phyloP scores from a whole-genome alignment of 2,329 filamentous ascomycete species.

The Penicillium crustosum region DNA sequence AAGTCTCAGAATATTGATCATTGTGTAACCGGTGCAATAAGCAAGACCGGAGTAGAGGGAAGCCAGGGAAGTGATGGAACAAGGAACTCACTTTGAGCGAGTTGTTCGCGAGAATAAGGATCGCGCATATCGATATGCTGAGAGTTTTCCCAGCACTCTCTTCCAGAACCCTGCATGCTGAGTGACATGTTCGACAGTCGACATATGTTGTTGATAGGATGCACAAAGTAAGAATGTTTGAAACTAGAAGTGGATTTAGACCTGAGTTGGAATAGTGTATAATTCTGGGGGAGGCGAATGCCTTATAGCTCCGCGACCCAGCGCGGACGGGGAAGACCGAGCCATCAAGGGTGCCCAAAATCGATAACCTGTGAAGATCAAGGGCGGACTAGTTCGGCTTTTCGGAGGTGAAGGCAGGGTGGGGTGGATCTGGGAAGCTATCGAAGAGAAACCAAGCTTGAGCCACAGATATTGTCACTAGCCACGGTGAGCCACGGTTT shows the following conservation, averaged over 20 bases:
- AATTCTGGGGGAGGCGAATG: slow-evolving; percentile 10
- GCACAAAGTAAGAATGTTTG: neutral
- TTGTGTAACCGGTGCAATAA: slow-evolving; percentile 40
- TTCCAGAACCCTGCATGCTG: slow-evolving; percentile 32
- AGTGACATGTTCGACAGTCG: slow-evolving; percentile 29
- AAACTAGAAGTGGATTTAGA: slow-evolving; percentile 7
- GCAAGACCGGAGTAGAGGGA: neutral
- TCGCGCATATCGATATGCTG: slow-evolving; percentile 30
- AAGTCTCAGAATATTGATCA: slow-evolving; percentile 65
- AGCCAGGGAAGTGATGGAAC: neutral
- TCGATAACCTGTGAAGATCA: slow-evolving; percentile 28
- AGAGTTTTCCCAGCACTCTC: slow-evolving; percentile 34
- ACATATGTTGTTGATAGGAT: slow-evolving; percentile 20
- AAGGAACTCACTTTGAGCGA: slow-evolving; percentile 30
- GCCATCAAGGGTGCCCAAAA: slow-evolving; percentile 19
- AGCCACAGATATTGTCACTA: slow-evolving; percentile 15
- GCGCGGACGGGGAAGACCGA: slow-evolving; percentile 20
- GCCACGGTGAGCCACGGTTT: slow-evolving; percentile 17
- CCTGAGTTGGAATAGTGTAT: neutral
- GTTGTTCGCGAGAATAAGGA: slow-evolving; percentile 27
- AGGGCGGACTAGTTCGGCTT: slow-evolving; percentile 27
- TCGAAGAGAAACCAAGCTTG: slow-evolving; percentile 15
- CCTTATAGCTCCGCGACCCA: slow-evolving; percentile 20
- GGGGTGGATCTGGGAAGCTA: slow-evolving; percentile 23
- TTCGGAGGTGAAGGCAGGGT: slow-evolving; percentile 14